Evolutionary conservation across 495 filamentous ascomycete species (phyloP), one percentile per base, ranked within the genome.

Genomic region (Bacidia gigantensis): DNA sequence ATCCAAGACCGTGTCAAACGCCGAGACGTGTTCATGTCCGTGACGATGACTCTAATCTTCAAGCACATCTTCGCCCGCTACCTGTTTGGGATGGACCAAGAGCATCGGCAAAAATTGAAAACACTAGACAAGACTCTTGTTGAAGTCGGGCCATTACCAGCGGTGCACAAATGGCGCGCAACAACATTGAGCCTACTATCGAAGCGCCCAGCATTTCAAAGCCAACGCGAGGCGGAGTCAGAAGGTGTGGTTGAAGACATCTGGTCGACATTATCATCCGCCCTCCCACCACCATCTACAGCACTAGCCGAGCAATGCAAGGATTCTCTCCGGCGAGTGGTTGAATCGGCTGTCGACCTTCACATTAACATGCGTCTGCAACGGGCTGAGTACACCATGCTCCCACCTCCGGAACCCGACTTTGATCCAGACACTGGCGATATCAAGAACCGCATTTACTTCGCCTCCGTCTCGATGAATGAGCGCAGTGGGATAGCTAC

Each of bases 41-140:
- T 97, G 58, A 82, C 88, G 56, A 97, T 96, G 88, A 89, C 81
- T 42, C 94, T 98, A 86, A 79, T 97, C 32, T 96, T 88, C 87
- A 90, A 97, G 63, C 95, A 86, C 61, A 81, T 98, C 62, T 98
- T 98, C 66, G 94, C 89, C 11, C 82, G 93, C 51, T 98, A 97
- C 62, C 79, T 98, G 32, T 97, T 98, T 62, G 92, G 93, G 56
- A 92, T 97, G 87, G 90, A 96, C 67, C 78, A 88, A 48, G 92
- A 95, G 62, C 89, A 98, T 62, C 84, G 93, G 23, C 89, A 97
- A 67, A 95, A 94, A 62, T 83, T 98, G 62, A 94, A 97, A 68
- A 78, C 79, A 7, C 78, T 97, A 14, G 92, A 98, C 69, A 94
- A 92, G 69, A 79, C 82, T 48, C 73, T 98, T n/a, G 67, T 71